A percentile compares a stretch with the other conserved stretches of the same genome.
phyloP scores from a whole-genome alignment of 768 basidiomycete species.

The Wakefieldia striispora region DNA sequence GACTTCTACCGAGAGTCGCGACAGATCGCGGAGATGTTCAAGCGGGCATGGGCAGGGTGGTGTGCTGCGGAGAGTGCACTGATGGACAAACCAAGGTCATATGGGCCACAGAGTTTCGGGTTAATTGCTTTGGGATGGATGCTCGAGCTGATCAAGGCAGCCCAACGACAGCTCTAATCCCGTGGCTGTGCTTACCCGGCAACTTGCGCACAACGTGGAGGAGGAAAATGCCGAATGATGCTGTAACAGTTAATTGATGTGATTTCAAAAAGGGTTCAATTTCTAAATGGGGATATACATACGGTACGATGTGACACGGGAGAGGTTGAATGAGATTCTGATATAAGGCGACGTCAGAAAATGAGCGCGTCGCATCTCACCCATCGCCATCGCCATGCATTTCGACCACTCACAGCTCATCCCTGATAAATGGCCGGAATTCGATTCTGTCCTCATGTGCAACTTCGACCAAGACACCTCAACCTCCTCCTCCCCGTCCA shows the following conservation, averaged over 20 bases:
- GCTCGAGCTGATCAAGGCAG: constrained; percentile 38
- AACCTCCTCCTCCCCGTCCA: constrained; percentile 12
- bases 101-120: constrained; percentile 46
- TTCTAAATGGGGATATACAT: constrained; percentile 15
- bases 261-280: constrained; percentile 27
- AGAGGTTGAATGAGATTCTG: neutral
- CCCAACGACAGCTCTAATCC: constrained; percentile 1
- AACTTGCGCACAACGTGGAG: constrained; percentile 22
- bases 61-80: constrained; percentile 34
- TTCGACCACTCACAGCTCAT: constrained; percentile 22
- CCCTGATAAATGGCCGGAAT: constrained; percentile 25
- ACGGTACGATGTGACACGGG: constrained; percentile 24
- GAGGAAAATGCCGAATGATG: constrained; percentile 18
- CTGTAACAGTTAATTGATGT: constrained; percentile 16
- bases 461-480: constrained; percentile 4
- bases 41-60: constrained; percentile 47
- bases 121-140: constrained; percentile 42
- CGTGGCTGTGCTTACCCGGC: neutral
- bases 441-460: constrained; percentile 17
- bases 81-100: constrained; percentile 23
- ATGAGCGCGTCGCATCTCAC: neutral
- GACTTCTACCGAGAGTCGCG: constrained; percentile 29
- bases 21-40: constrained; percentile 30
- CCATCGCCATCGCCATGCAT: constrained; percentile 11
- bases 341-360: constrained; percentile 25